Conservation (phyloP, 352 stramenopile species). For the Phytophthora kernoviae region DNA sequence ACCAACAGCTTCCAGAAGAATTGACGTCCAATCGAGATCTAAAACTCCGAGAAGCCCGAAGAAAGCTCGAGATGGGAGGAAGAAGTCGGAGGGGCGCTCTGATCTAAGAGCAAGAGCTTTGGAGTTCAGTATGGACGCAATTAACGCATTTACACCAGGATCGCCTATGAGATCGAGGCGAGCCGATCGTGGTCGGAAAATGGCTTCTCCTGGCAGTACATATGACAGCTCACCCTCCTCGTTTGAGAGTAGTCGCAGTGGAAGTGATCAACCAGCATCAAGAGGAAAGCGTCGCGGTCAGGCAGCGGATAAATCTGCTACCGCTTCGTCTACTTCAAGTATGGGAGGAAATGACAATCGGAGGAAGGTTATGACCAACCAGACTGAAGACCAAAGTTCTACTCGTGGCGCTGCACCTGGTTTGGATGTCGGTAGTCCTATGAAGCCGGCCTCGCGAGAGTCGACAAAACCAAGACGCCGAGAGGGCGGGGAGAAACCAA, state of each 20-base stretch:
- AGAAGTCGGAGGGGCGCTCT: slow-evolving; percentile 22
- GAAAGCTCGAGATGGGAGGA: slow-evolving; percentile 23
- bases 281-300: slow-evolving; percentile 30
- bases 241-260: slow-evolving; percentile 12
- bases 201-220: slow-evolving; percentile 4
- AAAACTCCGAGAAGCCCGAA: slow-evolving; percentile 31
- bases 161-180: slow-evolving; percentile 23
- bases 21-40: slow-evolving; percentile 34
- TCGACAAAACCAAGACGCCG: slow-evolving; percentile 15
- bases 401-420: slow-evolving; percentile 1
- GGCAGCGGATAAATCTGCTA: slow-evolving; percentile 2
- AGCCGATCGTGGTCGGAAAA: slow-evolving; percentile 16
- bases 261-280: slow-evolving; percentile 11
- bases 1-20: slow-evolving; percentile 28
- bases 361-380: slow-evolving; percentile 7
- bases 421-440: slow-evolving; percentile 19
- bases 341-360: slow-evolving; percentile 17
- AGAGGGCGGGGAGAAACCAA: slow-evolving; percentile 25
- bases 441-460: slow-evolving; percentile 12
- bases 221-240: slow-evolving; percentile 8
- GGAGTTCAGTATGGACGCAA: slow-evolving; percentile 27
- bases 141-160: slow-evolving; percentile 16
- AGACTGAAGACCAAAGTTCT: slow-evolving; percentile 13
- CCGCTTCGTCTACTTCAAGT: slow-evolving; percentile 4
- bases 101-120: slow-evolving; percentile 26